These are phyloP conservation scores for Crithidia fasciculata DNA, from an alignment of 208 protist species.

Conservation along the genomic window DNA sequence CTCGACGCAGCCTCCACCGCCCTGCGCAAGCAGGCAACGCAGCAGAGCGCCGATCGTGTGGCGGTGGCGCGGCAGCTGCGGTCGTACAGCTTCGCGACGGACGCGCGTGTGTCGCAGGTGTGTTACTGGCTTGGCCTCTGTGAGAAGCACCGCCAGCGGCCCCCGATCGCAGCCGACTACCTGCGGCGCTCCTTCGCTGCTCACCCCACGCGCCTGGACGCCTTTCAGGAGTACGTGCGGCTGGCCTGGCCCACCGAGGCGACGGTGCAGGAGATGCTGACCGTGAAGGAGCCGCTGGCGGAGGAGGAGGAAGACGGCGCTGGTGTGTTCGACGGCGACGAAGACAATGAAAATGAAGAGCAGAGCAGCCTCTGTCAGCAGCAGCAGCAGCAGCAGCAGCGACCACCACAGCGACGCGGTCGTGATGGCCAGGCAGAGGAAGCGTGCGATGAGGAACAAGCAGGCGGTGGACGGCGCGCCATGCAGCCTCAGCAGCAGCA, in stretches of 20 bases:
- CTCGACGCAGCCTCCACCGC: constrained; percentile 17
- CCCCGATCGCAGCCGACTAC: constrained; percentile 25
- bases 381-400: constrained; percentile 10
- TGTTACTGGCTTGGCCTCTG: constrained; percentile 76
- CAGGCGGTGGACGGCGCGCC: too few species aligned
- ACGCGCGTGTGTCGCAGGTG: constrained; percentile 39
- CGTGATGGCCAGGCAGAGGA: neutral
- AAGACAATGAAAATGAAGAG: neutral
- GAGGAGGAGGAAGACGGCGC: constrained; percentile 17
- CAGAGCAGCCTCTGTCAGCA: neutral
- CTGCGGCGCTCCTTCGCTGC: constrained; percentile 22
- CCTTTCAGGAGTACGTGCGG: constrained; percentile 60
- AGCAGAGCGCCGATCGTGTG: neutral
- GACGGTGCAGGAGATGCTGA: constrained; percentile 19
- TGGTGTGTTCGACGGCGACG: neutral
- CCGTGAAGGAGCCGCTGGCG: constrained; percentile 19
- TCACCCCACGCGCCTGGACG: constrained; percentile 58
- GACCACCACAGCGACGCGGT: constrained; percentile 18
- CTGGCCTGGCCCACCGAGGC: constrained; percentile 22
- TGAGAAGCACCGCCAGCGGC: constrained; percentile 41
- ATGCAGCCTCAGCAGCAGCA: too few species aligned
- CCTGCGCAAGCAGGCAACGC: constrained; percentile 18
- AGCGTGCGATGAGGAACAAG: neutral
- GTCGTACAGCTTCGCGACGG: constrained; percentile 31
- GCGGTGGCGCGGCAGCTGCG: constrained; percentile 7